phyloP scores from a whole-genome alignment of 768 basidiomycete genomes.

The Rhizopogon roseolus region DNA sequence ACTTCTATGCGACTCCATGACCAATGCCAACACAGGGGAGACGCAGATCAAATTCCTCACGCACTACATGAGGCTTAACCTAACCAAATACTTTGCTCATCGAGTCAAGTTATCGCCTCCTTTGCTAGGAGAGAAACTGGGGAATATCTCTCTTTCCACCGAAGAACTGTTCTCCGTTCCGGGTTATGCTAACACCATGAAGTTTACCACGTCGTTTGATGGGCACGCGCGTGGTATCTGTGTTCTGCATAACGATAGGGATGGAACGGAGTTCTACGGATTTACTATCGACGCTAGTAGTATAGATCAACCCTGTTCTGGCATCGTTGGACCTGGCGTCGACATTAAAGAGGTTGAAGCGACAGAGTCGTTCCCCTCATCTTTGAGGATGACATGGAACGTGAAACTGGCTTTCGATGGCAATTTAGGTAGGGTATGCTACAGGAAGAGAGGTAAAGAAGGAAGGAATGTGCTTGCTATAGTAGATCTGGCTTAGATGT shows the following conservation, averaged over 20 bases:
- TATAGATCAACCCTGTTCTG: not conserved
- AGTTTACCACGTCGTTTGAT: not conserved
- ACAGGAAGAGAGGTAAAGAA: not conserved
- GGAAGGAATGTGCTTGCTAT: not conserved
- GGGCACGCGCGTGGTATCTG: not conserved
- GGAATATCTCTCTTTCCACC: not conserved
- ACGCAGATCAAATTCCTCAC: not conserved
- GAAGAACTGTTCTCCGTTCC: not conserved
- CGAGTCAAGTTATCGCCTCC: not conserved
- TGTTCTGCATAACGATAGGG: not conserved
- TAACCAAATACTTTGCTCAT: constrained; percentile 1
- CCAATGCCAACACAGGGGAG: not conserved
- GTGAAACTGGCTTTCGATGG: not conserved
- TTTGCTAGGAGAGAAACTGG: not conserved
- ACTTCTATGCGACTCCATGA: not conserved
- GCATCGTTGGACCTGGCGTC: not conserved
- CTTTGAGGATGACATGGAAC: not conserved
- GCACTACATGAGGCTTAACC: not conserved
- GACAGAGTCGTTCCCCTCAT: not conserved
- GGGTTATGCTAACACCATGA: not conserved
- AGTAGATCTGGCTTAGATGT: not conserved
- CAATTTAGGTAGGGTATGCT: not conserved
- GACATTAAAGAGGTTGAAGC: constrained; percentile 1
- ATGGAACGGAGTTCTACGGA: not conserved
- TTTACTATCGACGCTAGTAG: not conserved